These are phyloP conservation scores for Colletotrichum somersetense DNA, from an alignment of 2,329 filamentous ascomycete genomes.

Conservation along the genomic window DNA sequence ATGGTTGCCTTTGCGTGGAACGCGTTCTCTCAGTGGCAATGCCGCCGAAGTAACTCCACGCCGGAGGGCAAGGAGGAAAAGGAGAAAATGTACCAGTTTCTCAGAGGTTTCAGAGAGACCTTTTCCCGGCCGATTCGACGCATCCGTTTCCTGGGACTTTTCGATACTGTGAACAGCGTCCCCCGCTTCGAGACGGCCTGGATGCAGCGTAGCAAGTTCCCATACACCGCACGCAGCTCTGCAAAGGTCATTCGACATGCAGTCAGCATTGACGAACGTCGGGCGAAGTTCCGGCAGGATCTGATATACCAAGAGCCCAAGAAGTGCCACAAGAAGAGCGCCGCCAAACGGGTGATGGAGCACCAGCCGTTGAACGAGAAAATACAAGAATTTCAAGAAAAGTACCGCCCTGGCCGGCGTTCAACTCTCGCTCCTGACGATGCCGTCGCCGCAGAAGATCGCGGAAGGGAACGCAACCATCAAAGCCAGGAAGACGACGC, in stretches of 20 bases:
- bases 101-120: constrained; percentile 84
- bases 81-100: constrained; percentile 77
- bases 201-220: constrained; percentile 85
- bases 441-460: constrained; percentile 32
- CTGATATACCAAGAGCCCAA: constrained; percentile 68
- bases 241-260: constrained; percentile 76
- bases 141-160: constrained; percentile 82
- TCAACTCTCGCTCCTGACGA: constrained; percentile 38
- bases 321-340: constrained; percentile 43
- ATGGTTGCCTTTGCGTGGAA: constrained; percentile 89
- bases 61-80: constrained; percentile 60
- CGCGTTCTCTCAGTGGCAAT: constrained; percentile 81
- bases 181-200: constrained; percentile 80
- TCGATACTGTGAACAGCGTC: constrained; percentile 86
- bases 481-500: constrained; percentile 43
- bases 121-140: constrained; percentile 81
- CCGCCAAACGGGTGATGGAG: constrained; percentile 43
- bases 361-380: constrained; percentile 42
- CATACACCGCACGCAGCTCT: constrained; percentile 71
- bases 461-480: constrained; percentile 20
- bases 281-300: constrained; percentile 79
- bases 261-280: constrained; percentile 77
- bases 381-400: constrained; percentile 50
- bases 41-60: constrained; percentile 59
- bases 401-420: constrained; percentile 49